These are phyloP conservation scores for Rubroboletus satanas DNA, from an alignment of 768 basidiomycete species.

Conservation along the genomic window DNA sequence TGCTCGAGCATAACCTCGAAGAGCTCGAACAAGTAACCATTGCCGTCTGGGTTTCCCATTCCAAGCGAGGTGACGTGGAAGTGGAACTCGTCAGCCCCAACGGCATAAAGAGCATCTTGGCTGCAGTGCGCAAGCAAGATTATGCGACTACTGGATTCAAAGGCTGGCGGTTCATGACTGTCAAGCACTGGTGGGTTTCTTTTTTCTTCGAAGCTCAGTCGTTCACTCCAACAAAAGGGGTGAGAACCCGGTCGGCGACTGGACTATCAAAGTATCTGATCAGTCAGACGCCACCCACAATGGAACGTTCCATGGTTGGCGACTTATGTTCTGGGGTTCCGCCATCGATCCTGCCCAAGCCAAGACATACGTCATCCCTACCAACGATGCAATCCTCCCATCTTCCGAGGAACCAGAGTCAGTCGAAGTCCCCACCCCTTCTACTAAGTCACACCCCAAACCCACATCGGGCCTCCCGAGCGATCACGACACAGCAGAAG, in stretches of 20 bases:
- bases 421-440: constrained; percentile 36
- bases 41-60: constrained; percentile 89
- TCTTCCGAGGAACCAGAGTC: constrained; percentile 44
- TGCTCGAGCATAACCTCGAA: constrained; percentile 78
- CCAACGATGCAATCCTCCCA: constrained; percentile 46
- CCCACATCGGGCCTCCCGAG: constrained; percentile 85
- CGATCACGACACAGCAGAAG: constrained; percentile 77
- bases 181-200: constrained; percentile 85
- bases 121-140: constrained; percentile 66
- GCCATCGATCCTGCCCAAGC: constrained; percentile 68
- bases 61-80: constrained; percentile 85
- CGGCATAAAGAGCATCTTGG: constrained; percentile 82
- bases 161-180: constrained; percentile 98
- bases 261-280: constrained; percentile 87
- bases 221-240: constrained; percentile 56
- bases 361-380: constrained; percentile 57
- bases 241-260: constrained; percentile 84
- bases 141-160: constrained; percentile 63
- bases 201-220: constrained; percentile 1
- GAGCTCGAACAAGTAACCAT: constrained; percentile 88
- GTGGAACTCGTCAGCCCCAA: constrained; percentile 84
- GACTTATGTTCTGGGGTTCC: constrained; percentile 89
- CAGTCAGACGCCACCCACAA: constrained; percentile 55
- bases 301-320: constrained; percentile 84
- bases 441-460: constrained; percentile 67